Conservation (phyloP, 2,329 filamentous ascomycete species). For the Triangularia verruculosa region DNA sequence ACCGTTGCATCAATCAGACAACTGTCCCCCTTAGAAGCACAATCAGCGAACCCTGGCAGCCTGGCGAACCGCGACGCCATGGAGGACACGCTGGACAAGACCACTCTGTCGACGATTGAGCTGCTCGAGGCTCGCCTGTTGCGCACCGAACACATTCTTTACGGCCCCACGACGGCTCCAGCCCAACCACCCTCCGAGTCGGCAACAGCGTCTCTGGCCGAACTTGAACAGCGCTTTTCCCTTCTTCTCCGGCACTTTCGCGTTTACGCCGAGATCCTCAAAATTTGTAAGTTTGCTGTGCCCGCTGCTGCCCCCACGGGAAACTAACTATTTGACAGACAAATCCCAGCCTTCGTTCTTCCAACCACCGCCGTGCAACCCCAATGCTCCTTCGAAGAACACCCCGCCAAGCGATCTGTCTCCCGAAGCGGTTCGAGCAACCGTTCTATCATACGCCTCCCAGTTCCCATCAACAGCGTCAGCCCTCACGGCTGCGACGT, state of each 20-base stretch:
- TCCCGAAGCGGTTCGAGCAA: constrained; percentile 50
- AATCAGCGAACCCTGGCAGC: neutral
- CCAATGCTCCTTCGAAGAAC: constrained; percentile 37
- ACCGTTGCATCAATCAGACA: neutral
- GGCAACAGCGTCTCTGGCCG: constrained; percentile 43
- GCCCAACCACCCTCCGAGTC: constrained; percentile 38
- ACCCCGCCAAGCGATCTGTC: constrained; percentile 52
- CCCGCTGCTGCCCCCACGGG: neutral
- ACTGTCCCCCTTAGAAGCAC: too few species aligned
- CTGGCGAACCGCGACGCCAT: constrained; percentile 15
- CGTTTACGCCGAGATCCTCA: constrained; percentile 58
- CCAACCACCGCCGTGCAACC: constrained; percentile 42
- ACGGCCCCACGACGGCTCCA: constrained; percentile 42
- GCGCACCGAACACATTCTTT: constrained; percentile 58
- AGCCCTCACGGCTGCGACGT: constrained; percentile 51
- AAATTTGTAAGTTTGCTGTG: constrained; percentile 49
- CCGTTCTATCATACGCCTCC: constrained; percentile 55
- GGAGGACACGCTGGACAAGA: constrained; percentile 46
- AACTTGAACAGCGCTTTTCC: constrained; percentile 54
- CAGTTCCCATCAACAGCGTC: constrained; percentile 56
- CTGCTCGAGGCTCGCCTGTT: constrained; percentile 58
- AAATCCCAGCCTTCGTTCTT: constrained; percentile 55
- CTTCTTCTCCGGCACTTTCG: constrained; percentile 49
- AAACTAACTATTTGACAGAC: constrained; percentile 39
- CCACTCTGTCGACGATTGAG: constrained; percentile 52